phyloP scores from a whole-genome alignment of 2,329 filamentous ascomycete species.

The Calonectria henricotiae region DNA sequence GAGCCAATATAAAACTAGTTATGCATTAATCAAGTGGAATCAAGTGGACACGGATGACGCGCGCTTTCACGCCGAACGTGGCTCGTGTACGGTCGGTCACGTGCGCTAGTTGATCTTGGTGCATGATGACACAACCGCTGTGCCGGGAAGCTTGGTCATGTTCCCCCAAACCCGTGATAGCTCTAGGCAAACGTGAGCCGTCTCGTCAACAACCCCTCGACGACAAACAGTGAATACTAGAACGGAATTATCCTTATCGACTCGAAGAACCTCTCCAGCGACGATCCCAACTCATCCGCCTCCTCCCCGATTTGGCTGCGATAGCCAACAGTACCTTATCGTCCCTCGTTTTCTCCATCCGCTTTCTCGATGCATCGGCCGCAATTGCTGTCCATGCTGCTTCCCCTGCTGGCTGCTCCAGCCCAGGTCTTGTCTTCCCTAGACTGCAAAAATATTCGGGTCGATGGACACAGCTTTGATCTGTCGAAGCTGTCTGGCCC shows the following conservation, averaged over 20 bases:
- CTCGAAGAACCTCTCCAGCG: slow-evolving; percentile 13
- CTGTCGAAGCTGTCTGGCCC: slow-evolving; percentile 77
- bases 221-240: slow-evolving; percentile 36
- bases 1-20: too few relatives aligned
- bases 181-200: slow-evolving; percentile 54
- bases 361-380: slow-evolving; percentile 60
- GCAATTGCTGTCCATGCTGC: slow-evolving; percentile 57
- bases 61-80: slow-evolving; percentile 1
- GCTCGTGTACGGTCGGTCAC: slow-evolving; percentile 48
- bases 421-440: slow-evolving; percentile 66
- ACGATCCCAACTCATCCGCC: slow-evolving; percentile 35
- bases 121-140: slow-evolving; percentile 56
- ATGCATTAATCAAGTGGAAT: background rate
- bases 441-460: slow-evolving; percentile 75
- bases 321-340: slow-evolving; percentile 29
- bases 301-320: slow-evolving; percentile 26
- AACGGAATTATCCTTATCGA: slow-evolving; percentile 19
- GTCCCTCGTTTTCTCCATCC: slow-evolving; percentile 31
- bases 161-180: slow-evolving; percentile 48
- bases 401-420: slow-evolving; percentile 60
- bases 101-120: slow-evolving; percentile 49
- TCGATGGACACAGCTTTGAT: slow-evolving; percentile 76
- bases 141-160: slow-evolving; percentile 52
- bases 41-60: slow-evolving; percentile 14
- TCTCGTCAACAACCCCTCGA: slow-evolving; percentile 44